Base-by-base conservation (phyloP, 805 yeast species). In the Ascoidea rubescens region DNA sequence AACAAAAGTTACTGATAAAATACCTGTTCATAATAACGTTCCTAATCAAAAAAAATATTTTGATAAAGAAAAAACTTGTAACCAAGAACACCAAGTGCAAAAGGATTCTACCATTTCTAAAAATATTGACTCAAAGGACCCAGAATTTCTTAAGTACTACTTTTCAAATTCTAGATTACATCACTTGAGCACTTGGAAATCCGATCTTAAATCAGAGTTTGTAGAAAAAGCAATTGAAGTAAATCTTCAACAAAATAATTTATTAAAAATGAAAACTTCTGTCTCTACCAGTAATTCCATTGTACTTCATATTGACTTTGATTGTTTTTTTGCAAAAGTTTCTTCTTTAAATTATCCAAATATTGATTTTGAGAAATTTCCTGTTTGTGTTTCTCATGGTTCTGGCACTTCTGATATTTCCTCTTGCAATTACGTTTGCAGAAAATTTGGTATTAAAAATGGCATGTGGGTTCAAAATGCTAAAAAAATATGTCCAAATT, bases 401-500 rank as follows among this genome's bases (percentile, higher is more conserved):
- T 47, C 63, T 5, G 28, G 28, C 2, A 72, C 83, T 0, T 79
- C 97, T 0, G 98, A 91, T 64, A 71, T 93, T 12, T 93, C 98
- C 0, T 85, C 96, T 54, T 89, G 97, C 62, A 93, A 93, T 63
- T 93, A 93, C 63, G 80, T 73, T 4, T 96, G 97, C 0, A 72
- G 99, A 32, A 62, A 70, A n/a, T 70, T 58, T 53, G 98, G 98
- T 0, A 82, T 91, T 4, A 69, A 63, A 31, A 90, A 93, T 62
- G 98, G 98, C 0, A 87, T 84, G 93, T 93, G 97, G 95, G 76
- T 87, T 1, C 69, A 79, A 1, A 57, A 69, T 1, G 98, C 97
- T 0, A 70, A 67, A 55, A 64, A 67, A 45, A 54, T 78, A 42
- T 87, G 97, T 59, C 95, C 93, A 0, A 53, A 65, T 0, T 63